A percentile compares a stretch with the other conserved stretches of the same genome.
These are phyloP conservation scores for Fusarium buxicola DNA, from an alignment of 2,329 filamentous ascomycete species.

Conservation along the genomic window DNA sequence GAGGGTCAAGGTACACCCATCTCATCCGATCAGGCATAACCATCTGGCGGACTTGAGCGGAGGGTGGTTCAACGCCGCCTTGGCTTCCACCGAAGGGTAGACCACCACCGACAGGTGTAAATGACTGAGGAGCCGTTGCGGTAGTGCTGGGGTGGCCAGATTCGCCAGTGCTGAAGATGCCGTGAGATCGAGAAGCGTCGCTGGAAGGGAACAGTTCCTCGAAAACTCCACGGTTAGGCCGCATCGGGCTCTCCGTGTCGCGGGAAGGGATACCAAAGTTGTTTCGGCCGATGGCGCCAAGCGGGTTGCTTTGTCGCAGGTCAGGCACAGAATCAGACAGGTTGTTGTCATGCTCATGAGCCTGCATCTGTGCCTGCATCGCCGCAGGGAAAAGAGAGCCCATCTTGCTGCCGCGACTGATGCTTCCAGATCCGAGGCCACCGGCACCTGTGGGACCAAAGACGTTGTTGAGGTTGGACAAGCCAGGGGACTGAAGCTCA, in stretches of 20 bases:
- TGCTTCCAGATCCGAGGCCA: constrained; percentile 69
- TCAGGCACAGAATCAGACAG: constrained; percentile 69
- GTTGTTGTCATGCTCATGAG: constrained; percentile 73
- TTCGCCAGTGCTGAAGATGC: constrained; percentile 54
- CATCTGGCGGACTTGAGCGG: constrained; percentile 85
- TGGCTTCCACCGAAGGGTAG: constrained; percentile 53
- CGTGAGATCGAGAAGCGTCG: constrained; percentile 50
- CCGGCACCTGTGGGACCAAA: constrained; percentile 73
- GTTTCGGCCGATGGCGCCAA: constrained; percentile 75
- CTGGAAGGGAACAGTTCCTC: constrained; percentile 64
- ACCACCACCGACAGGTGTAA: constrained; percentile 51
- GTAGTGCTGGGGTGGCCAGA: constrained; percentile 50
- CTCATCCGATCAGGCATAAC: constrained; percentile 99
- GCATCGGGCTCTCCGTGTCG: constrained; percentile 70
- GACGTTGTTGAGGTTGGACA: constrained; percentile 74
- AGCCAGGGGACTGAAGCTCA: constrained; percentile 80
- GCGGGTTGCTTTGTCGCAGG: constrained; percentile 69
- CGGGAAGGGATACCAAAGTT: constrained; percentile 65
- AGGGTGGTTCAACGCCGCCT: constrained; percentile 61
- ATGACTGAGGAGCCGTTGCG: constrained; percentile 51
- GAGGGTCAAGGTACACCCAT: constrained; percentile 97
- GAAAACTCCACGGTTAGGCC: constrained; percentile 65
- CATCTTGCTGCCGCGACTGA: constrained; percentile 83
- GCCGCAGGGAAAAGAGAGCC: constrained; percentile 87
- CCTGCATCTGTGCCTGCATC: constrained; percentile 92